Conservation (phyloP, 257 asterid species). For the Handroanthus guayacan region DNA sequence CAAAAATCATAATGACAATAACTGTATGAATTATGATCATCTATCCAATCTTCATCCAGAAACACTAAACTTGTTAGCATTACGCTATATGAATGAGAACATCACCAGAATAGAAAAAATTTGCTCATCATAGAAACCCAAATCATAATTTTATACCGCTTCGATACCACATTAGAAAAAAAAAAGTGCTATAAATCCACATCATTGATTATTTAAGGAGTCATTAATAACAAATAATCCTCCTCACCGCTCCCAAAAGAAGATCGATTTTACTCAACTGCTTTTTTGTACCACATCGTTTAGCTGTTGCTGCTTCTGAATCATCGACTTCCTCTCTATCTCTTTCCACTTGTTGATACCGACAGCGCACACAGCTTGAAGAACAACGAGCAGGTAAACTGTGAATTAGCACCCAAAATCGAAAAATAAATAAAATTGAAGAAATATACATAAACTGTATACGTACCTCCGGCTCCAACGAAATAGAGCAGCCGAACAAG, state of each 20-base stretch:
- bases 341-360: conserved; percentile 69
- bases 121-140: neutral
- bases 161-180: neutral
- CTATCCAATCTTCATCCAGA: neutral
- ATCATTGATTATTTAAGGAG: neutral
- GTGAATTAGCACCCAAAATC: neutral
- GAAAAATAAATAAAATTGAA: neutral
- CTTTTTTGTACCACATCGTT: conserved; percentile 37
- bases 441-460: neutral
- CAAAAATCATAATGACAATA: neutral
- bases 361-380: conserved; percentile 52
- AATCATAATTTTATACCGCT: neutral
- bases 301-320: conserved; percentile 49
- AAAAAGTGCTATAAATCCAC: neutral
- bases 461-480: conserved; percentile 63
- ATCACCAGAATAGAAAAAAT: neutral
- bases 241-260: neutral
- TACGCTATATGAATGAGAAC: neutral
- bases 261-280: conserved; percentile 25
- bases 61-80: neutral
- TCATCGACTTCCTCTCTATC: conserved; percentile 48
- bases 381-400: neutral
- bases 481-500: conserved; percentile 58
- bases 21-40: neutral
- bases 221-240: neutral